These are phyloP conservation scores for Populus hybrid DNA, from an alignment of 441 rosid genomes.

Conservation along the genomic window DNA sequence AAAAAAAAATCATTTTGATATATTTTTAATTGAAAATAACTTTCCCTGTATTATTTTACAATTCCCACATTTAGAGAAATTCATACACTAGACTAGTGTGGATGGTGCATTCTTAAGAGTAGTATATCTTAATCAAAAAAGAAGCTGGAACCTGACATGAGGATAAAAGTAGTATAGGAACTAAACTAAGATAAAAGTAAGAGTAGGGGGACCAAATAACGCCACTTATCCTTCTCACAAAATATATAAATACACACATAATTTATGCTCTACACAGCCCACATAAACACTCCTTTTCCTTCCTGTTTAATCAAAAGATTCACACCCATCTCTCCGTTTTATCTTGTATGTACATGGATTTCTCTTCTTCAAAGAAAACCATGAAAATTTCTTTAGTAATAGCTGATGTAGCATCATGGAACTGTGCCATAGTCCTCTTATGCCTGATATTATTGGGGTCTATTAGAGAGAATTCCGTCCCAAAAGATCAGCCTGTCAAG, in stretches of 20 bases:
- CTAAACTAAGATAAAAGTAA: not conserved
- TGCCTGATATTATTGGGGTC: constrained; percentile 57
- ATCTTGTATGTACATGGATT: not conserved
- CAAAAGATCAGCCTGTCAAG: constrained; percentile 28
- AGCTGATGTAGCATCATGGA: constrained; percentile 60
- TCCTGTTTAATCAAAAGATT: not conserved
- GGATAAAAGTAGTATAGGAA: not conserved
- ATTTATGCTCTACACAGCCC: not conserved
- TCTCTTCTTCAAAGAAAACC: constrained; percentile 17
- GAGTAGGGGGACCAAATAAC: not conserved
- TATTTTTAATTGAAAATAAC: too few species aligned
- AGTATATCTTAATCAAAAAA: not conserved
- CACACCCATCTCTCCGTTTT: not conserved
- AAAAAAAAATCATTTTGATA: too few species aligned
- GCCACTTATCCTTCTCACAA: not conserved
- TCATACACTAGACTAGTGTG: too few species aligned
- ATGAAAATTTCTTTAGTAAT: constrained; percentile 25
- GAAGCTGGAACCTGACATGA: not conserved
- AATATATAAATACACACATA: not conserved
- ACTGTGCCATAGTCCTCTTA: constrained; percentile 52
- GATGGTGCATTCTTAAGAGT: too few species aligned
- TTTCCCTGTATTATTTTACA: too few species aligned
- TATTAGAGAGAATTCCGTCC: constrained; percentile 30
- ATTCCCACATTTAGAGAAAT: too few species aligned
- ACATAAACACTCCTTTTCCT: not conserved